Evolutionary conservation across 306 rosid species (phyloP).

Genomic region (Phaseolus lunatus): DNA sequence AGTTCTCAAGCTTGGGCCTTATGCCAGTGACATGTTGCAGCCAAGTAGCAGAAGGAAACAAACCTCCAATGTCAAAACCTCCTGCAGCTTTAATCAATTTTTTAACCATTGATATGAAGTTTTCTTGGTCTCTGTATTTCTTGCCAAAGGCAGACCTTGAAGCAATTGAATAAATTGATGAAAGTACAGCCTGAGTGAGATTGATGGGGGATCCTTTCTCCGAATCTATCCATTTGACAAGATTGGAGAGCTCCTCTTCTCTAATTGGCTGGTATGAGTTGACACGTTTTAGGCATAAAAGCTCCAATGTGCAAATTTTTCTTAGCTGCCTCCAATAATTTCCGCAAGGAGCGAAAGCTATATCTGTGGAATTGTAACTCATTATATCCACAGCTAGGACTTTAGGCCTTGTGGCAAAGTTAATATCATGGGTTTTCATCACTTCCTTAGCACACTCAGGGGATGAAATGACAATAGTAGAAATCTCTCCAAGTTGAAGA

Average conservation of each 20-base stretch:
- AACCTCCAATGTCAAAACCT: neutral
- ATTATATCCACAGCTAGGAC: slow-evolving; percentile 26
- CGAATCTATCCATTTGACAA: neutral
- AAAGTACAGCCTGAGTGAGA: slow-evolving; percentile 29
- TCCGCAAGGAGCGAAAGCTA: slow-evolving; percentile 47
- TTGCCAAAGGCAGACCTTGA: neutral
- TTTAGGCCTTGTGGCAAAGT: slow-evolving; percentile 48
- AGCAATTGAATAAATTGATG: neutral
- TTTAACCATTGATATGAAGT: neutral
- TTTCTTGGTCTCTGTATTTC: neutral
- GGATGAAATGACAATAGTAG: slow-evolving; percentile 51
- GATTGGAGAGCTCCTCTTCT: slow-evolving; percentile 18
- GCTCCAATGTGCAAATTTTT: slow-evolving; percentile 48
- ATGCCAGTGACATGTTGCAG: neutral
- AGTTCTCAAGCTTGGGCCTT: neutral
- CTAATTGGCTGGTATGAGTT: slow-evolving; percentile 42
- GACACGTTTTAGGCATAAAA: slow-evolving; percentile 44
- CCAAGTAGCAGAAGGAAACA: neutral
- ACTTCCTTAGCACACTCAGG: slow-evolving; percentile 47
- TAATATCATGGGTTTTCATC: slow-evolving; percentile 52
- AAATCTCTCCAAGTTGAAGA: slow-evolving; percentile 56
- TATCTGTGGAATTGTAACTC: slow-evolving; percentile 33
- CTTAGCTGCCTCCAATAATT: slow-evolving; percentile 46
- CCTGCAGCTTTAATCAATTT: neutral
- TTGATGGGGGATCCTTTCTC: slow-evolving; percentile 27